A percentile compares a stretch with the other conserved stretches of the same genome.
Evolutionary conservation across 768 basidiomycete genomes (phyloP).

Genomic region (Russula abietina): DNA sequence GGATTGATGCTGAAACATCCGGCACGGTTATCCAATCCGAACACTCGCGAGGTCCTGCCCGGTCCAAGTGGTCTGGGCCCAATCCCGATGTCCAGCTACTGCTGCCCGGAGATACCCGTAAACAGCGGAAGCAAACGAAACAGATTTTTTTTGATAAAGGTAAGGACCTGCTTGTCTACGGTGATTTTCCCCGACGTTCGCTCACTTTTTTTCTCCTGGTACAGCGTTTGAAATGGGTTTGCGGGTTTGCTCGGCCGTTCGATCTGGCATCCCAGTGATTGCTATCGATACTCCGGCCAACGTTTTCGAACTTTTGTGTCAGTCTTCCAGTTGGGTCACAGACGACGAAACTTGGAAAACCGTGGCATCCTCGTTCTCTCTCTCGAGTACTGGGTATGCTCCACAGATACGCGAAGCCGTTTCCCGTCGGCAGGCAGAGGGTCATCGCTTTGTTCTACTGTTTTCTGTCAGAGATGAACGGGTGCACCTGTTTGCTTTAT

Average conservation of each 20-base stretch:
- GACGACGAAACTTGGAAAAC: constrained; percentile 74
- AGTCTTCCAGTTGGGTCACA: constrained; percentile 54
- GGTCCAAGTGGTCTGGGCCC: constrained; percentile 34
- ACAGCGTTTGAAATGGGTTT: constrained; percentile 59
- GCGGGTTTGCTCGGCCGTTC: constrained; percentile 53
- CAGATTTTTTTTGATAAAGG: constrained; percentile 65
- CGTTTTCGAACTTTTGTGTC: constrained; percentile 59
- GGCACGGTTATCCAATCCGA: constrained; percentile 47
- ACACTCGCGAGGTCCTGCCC: constrained; percentile 29
- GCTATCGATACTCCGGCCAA: constrained; percentile 59
- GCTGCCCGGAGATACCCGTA: constrained; percentile 64
- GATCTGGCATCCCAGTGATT: constrained; percentile 58
- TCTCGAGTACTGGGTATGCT: constrained; percentile 55
- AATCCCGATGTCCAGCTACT: constrained; percentile 53
- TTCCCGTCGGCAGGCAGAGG: constrained; percentile 55
- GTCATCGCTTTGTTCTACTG: constrained; percentile 54
- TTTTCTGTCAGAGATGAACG: constrained; percentile 67
- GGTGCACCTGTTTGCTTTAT: constrained; percentile 47
- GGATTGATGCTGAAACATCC: constrained; percentile 59
- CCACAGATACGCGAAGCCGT: constrained; percentile 63
- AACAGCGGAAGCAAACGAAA: constrained; percentile 66
- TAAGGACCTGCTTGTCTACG: constrained; percentile 27
- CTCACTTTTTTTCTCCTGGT: background rate
- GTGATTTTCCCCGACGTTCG: background rate
- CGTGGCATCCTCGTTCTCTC: constrained; percentile 49